Evolutionary conservation across 225 moss, liverwort and hornwort genomes (phyloP), one percentile per base, ranked within the genome.

Genomic region (Takakia lepidozioides): DNA sequence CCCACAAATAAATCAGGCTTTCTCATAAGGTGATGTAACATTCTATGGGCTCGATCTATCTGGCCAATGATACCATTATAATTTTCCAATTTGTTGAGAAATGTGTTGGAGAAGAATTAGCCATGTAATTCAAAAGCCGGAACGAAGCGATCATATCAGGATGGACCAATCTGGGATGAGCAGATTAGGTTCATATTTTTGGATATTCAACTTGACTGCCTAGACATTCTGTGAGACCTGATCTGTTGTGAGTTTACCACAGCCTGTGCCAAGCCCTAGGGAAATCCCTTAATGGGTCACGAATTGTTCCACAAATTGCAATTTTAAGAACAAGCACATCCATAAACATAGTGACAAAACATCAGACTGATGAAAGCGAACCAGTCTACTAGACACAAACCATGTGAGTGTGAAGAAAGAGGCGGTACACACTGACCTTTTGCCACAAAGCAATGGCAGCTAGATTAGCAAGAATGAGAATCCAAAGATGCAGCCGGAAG

Each of bases 401-500:
- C 43, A 18, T 3, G 1, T 22, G 20, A 3, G 20, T 38, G 6
- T 21, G 16, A 22, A 18, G 21, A 0, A 19, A 16, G 10, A 9
- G 16, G 20, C 16, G 16, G 8, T 54, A 2, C 3, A 10, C 11
- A 27, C 49, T 53, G 38, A 78, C 82, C 64, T 52, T 67, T 46
- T 76, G 76, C 82, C 74, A 78, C 4, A 65, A 19, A 9, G 61
- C 55, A 44, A 71, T 42, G 27, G 44, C 17, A 52, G 57, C 2
- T 11, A 68, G 44, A 47, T 74, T 78, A 8, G 51, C 58, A 24
- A 65, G 24, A 19, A 64, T 59, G 28, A 74, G 64, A 38, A 78
- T 16, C 78, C 73, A 78, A 14, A 71, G 41, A 4, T 24, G 37
- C n/a, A 74, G 61, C 2, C 70, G 67, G 44, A 67, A 58, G 5